Evolutionary conservation across 2,329 filamentous ascomycete species (phyloP).

Genomic region (Rhynchosporium agropyri): DNA sequence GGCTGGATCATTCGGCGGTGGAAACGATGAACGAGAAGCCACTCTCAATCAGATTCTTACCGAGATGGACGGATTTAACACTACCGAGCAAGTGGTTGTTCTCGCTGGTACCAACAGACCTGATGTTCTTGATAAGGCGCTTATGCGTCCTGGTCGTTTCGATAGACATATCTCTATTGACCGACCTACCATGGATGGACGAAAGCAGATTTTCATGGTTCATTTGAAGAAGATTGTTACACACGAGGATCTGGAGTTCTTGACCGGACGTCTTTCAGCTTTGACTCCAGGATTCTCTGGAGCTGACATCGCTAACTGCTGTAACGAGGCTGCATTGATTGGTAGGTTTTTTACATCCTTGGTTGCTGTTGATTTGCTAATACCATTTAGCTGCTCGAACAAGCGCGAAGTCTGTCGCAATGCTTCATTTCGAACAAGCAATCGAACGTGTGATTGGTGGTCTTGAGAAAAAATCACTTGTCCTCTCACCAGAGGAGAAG

Average conservation of each 20-base stretch:
- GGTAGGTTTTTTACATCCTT: constrained; percentile 59
- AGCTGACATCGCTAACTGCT: constrained; percentile 97
- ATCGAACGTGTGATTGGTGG: constrained; percentile 97
- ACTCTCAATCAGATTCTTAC: constrained; percentile 98
- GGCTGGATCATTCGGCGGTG: constrained; percentile 75
- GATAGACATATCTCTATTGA: constrained; percentile 97
- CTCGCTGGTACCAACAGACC: constrained; percentile 95
- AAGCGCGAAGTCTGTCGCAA: constrained; percentile 77
- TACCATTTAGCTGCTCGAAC: constrained; percentile 71
- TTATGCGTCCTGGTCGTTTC: constrained; percentile 96
- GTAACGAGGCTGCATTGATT: constrained; percentile 95
- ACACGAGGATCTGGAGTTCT: constrained; percentile 81
- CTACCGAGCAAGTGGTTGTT: constrained; percentile 92
- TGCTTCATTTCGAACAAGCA: constrained; percentile 94
- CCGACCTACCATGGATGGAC: constrained; percentile 92
- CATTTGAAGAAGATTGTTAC: constrained; percentile 95
- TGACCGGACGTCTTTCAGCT: constrained; percentile 86
- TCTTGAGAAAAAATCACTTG: constrained; percentile 94
- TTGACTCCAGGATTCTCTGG: constrained; percentile 96
- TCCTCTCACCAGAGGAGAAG: constrained; percentile 92
- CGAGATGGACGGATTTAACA: constrained; percentile 99
- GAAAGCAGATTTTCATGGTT: constrained; percentile 94
- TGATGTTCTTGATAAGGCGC: constrained; percentile 90
- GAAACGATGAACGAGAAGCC: constrained; percentile 95
- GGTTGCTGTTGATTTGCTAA: constrained; percentile 45